Conservation (phyloP, 106 monocot genomes). For the Allium cepa region DNA sequence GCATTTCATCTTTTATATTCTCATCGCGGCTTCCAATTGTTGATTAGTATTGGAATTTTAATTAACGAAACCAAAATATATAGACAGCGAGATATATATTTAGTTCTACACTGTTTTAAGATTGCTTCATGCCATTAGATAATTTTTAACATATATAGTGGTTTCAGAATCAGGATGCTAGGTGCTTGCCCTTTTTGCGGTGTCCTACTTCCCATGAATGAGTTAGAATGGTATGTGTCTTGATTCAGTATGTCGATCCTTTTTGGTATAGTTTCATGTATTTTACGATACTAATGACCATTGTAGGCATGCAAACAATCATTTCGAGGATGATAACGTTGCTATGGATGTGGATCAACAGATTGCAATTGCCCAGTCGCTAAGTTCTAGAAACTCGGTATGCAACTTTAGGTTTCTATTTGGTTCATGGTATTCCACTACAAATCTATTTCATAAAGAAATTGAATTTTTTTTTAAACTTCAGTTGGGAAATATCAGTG, state of each 20-base stretch:
- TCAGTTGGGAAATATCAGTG: not conserved
- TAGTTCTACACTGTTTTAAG: no score
- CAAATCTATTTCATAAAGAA: not conserved
- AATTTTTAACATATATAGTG: no score
- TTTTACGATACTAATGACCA: not conserved
- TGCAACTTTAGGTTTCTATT: not conserved
- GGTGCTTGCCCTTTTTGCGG: slow-evolving; percentile 75
- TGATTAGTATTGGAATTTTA: no score
- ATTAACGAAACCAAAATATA: no score
- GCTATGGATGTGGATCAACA: slow-evolving; percentile 50
- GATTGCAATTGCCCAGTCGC: slow-evolving; percentile 35
- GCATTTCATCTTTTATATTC: no score
- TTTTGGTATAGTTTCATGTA: slow-evolving; percentile 3
- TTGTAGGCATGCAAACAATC: slow-evolving; percentile 78
- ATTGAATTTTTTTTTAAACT: not conserved
- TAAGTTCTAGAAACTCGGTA: slow-evolving; percentile 39
- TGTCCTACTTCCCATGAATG: slow-evolving; percentile 22
- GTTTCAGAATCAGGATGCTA: slow-evolving; percentile 27
- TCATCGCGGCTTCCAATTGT: no score
- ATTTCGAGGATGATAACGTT: slow-evolving; percentile 69
- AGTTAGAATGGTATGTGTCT: slow-evolving; percentile 60
- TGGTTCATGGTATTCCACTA: not conserved
- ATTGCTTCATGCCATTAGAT: no score
- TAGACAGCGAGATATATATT: no score
- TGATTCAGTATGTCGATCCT: not conserved